A percentile compares a stretch with the other conserved stretches of the same genome.
phyloP scores from a whole-genome alignment of 768 basidiomycete genomes.

The Auriculariales sp. region DNA sequence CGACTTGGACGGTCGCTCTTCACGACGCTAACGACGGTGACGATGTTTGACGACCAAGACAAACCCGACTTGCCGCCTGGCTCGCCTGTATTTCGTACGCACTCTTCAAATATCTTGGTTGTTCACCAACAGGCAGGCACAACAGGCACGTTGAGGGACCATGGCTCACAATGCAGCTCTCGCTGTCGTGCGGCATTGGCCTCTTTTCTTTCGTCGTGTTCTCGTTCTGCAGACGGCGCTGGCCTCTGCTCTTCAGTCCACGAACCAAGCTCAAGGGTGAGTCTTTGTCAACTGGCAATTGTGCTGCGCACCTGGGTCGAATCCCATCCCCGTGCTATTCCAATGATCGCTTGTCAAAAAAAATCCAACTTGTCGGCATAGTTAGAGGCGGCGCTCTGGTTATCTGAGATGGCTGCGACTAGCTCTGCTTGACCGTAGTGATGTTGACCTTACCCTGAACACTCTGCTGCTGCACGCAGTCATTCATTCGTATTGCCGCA shows the following conservation, averaged over 20 bases:
- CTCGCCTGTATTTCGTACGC: neutral
- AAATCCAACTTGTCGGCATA: no score
- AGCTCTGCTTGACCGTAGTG: no score
- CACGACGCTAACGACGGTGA: conserved; percentile 15
- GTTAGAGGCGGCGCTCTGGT: no score
- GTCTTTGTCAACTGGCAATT: no score
- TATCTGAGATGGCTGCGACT: no score
- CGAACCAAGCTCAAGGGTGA: conserved; percentile 87
- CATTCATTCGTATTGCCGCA: no score
- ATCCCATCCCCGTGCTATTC: no score
- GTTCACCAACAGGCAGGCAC: neutral
- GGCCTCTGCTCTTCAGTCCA: conserved; percentile 84
- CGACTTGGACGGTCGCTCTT: no score
- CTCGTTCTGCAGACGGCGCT: conserved; percentile 74
- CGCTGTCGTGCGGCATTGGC: conserved; percentile 66
- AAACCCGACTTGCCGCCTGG: neutral
- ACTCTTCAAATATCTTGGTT: neutral
- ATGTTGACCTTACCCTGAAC: no score
- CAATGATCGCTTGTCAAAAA: neutral
- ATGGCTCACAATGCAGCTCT: conserved; percentile 88
- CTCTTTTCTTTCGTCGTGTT: conserved; percentile 72
- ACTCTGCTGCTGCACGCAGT: no score
- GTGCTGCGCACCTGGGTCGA: no score
- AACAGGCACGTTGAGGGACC: conserved; percentile 77
- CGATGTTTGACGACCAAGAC: neutral